These are phyloP conservation scores for Psidium guajava DNA, from an alignment of 345 rosid genomes.

Conservation along the genomic window DNA sequence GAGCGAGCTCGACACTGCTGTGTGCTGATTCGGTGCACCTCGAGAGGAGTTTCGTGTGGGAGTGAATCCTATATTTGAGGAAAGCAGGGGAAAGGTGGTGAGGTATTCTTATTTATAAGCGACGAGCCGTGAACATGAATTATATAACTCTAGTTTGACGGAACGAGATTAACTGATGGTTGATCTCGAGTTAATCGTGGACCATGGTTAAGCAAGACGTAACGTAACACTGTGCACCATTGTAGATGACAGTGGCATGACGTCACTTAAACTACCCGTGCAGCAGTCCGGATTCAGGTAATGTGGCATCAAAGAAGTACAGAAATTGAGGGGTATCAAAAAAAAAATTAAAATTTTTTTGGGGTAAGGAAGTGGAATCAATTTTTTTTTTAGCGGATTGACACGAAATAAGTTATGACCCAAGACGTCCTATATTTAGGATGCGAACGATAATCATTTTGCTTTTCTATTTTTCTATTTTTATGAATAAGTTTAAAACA, in stretches of 20 bases:
- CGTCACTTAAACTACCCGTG: neutral
- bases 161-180: neutral
- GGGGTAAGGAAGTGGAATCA: too few relatives aligned
- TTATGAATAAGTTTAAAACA: too few relatives aligned
- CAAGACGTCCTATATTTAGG: neutral
- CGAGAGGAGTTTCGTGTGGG: neutral
- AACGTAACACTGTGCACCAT: neutral
- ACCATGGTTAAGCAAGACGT: neutral
- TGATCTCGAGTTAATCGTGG: neutral
- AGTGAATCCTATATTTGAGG: neutral
- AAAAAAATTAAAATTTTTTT: too few relatives aligned
- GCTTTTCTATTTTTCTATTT: too few relatives aligned
- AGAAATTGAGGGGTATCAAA: too few relatives aligned
- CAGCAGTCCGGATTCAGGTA: fast-evolving
- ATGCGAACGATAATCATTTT: too few relatives aligned
- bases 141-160: neutral
- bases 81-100: neutral
- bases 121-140: neutral
- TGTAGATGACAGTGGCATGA: neutral
- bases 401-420: neutral
- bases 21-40: neutral
- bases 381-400: neutral
- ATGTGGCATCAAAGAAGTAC: neutral
- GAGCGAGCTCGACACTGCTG: neutral
- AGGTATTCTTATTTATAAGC: neutral